Percentiles rank a stretch among this genome's conserved stretches.
phyloP scores from a whole-genome alignment of 345 rosid species.

The Stellera chamaejasme region DNA sequence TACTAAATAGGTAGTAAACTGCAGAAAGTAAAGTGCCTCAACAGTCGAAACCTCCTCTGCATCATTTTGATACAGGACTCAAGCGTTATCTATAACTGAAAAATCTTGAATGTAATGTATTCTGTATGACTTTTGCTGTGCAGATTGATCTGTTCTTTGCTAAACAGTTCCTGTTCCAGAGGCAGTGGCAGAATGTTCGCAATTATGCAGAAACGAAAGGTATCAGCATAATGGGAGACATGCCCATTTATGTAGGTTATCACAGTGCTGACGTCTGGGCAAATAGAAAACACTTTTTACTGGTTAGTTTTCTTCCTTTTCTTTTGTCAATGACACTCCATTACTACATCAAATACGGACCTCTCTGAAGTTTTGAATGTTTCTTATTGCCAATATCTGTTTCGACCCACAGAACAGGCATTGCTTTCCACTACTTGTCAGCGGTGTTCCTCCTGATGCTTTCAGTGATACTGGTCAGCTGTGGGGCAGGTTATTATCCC shows the following conservation, averaged over 20 bases:
- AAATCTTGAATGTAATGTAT: background rate
- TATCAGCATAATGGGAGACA: conserved; percentile 93
- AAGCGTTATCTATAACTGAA: too few species aligned
- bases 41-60: too few species aligned
- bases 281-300: conserved; percentile 72
- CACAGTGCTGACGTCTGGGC: conserved; percentile 99
- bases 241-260: conserved; percentile 95
- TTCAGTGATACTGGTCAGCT: conserved; percentile 96
- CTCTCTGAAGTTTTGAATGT: conserved; percentile 10
- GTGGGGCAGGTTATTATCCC: conserved; percentile 68
- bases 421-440: conserved; percentile 74
- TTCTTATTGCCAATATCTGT: conserved; percentile 7
- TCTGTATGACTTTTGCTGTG: conserved; percentile 10
- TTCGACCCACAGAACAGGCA: conserved; percentile 53
- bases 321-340: background rate
- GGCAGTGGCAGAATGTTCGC: conserved; percentile 88
- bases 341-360: conserved; percentile 1
- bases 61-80: too few species aligned
- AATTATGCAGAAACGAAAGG: conserved; percentile 61
- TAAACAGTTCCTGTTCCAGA: conserved; percentile 85
- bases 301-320: conserved; percentile 39
- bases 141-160: conserved; percentile 89
- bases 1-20: too few species aligned
- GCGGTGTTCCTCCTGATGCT: conserved; percentile 97
- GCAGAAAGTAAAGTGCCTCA: too few species aligned